Evolutionary conservation across 1,284 basidiomycete species (phyloP), one percentile per base, ranked within the genome.

Genomic region (Meira miltonrushii): DNA sequence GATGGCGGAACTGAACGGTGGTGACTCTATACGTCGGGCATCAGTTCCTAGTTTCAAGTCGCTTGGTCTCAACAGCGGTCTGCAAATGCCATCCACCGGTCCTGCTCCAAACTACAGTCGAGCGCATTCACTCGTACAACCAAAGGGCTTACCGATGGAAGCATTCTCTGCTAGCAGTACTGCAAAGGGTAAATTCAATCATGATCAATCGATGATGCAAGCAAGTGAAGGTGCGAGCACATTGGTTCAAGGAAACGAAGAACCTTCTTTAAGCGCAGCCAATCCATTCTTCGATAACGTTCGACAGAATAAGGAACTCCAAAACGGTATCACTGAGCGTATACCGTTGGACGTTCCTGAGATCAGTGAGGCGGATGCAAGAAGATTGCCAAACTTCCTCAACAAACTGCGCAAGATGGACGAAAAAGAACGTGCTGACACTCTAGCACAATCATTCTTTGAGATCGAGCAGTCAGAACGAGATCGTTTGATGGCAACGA

Each of bases 231-330:
- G 50, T 23, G 12, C 17, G 17, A 15, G 7, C 7, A 6, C 5
- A 19, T 2, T n/a, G 4, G 50, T 19, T 25, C 3, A 15, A n/a
- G 47, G n/a, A 17, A 21, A 21, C 21, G n/a, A 50, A 37, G 17
- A 13, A 39, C 13, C 23, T 2, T 19, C 13, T 19, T 39, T 33
- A 13, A 33, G 21, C 6, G 19, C 12, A 21, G 55, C 55, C 28
- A 81, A 81, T 47, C 80, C 80, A 0, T 81, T 81, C 70, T 81
- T 92, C 69, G 92, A 98, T 80, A 88, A 90, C 71, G 90, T 98
- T 69, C 88, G 94, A 37, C 94, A 98, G 79, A 95, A 97, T 73
- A 80, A 88, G 15, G 94, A 98, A 80, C 84, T 95, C 39, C 85
- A 86, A 11, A 87, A 90, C 55, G 90, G 90, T 9, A 80, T 81